phyloP scores from a whole-genome alignment of 306 rosid species.

The Cotoneaster glaucophyllus region DNA sequence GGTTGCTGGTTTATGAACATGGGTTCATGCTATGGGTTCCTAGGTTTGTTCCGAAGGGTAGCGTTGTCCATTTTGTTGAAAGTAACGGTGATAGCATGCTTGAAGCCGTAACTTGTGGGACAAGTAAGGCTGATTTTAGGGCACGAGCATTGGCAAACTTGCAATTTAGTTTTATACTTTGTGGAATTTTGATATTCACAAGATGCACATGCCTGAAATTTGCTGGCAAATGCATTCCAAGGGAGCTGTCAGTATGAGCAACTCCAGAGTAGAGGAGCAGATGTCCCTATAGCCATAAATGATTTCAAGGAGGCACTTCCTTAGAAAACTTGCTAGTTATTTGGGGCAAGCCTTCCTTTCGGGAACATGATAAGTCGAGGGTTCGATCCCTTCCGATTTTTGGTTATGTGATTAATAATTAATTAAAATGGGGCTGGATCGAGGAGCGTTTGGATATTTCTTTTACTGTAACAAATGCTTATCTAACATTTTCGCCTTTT shows the following conservation, averaged over 20 bases:
- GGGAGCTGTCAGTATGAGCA: conserved; percentile 53
- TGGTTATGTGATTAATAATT: background rate
- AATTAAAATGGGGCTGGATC: background rate
- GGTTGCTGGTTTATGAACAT: conserved; percentile 92
- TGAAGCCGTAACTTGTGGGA: conserved; percentile 59
- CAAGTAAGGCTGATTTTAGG: conserved; percentile 55
- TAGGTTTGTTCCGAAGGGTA: conserved; percentile 61
- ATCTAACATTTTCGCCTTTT: too few relatives aligned
- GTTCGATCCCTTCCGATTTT: background rate
- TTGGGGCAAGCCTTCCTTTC: background rate
- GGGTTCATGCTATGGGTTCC: conserved; percentile 81
- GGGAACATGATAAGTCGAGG: background rate
- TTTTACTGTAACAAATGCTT: too few relatives aligned
- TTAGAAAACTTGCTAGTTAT: background rate
- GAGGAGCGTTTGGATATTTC: background rate
- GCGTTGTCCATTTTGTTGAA: conserved; percentile 28
- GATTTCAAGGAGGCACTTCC: conserved; percentile 42
- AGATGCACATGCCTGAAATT: conserved; percentile 49
- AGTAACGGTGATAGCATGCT: conserved; percentile 25
- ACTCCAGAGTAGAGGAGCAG: conserved; percentile 48
- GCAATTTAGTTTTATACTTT: conserved; percentile 88
- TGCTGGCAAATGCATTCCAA: conserved; percentile 36
- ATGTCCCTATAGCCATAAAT: conserved; percentile 32
- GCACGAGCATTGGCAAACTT: conserved; percentile 81
- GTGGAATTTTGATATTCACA: conserved; percentile 49